A percentile compares a stretch with the other conserved stretches of the same genome.
phyloP scores from a whole-genome alignment of 345 rosid species.

The Eucalyptus regnans region DNA sequence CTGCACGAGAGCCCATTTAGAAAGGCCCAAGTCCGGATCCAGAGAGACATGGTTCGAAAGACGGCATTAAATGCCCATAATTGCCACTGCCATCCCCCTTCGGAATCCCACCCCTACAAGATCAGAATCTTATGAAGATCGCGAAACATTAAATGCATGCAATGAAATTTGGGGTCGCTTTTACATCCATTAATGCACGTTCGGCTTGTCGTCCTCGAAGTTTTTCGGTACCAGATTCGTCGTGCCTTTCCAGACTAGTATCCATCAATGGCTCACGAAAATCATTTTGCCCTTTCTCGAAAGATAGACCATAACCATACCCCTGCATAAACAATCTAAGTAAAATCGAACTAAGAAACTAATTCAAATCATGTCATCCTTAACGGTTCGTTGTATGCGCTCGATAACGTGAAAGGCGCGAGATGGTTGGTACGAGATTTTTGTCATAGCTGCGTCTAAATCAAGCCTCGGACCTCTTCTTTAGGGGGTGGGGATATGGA shows the following conservation, averaged over 20 bases:
- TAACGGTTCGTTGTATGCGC: neutral
- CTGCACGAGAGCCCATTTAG: neutral
- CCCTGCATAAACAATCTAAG: neutral
- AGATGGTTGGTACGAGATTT: neutral
- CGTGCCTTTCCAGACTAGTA: neutral
- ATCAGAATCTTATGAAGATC: neutral
- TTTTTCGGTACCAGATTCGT: neutral
- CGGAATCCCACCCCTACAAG: neutral
- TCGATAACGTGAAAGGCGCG: neutral
- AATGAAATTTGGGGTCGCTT: neutral
- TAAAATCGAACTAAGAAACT: neutral
- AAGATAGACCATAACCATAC: neutral
- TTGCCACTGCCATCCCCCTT: neutral
- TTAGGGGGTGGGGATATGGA: neutral
- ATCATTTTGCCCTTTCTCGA: neutral
- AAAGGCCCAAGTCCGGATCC: neutral
- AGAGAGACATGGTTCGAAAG: neutral
- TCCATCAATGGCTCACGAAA: neutral
- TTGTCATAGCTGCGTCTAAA: neutral
- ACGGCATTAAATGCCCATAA: neutral
- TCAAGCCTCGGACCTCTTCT: neutral
- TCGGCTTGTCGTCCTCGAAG: neutral
- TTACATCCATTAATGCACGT: neutral
- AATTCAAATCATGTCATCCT: neutral
- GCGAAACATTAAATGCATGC: neutral